Evolutionary conservation across 176 grass and related monocot genomes (phyloP).

Genomic region (Olyra latifolia): DNA sequence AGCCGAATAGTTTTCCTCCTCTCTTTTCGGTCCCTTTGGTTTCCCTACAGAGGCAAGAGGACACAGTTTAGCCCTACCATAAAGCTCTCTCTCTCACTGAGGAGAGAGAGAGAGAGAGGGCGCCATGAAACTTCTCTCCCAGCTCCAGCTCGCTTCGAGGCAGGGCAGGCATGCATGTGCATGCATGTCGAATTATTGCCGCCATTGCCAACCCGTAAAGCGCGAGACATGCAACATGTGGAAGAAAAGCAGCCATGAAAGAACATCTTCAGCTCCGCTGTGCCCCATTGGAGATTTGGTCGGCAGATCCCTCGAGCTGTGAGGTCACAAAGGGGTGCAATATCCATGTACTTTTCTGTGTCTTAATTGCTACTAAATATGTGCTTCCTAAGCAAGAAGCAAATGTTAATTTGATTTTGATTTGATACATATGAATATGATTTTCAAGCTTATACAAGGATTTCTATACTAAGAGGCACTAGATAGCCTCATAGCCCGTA

Average conservation of each 20-base stretch:
- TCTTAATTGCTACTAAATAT: too few species aligned
- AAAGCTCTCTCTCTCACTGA: constrained; percentile 25
- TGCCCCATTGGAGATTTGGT: constrained; percentile 54
- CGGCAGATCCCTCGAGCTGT: constrained; percentile 26
- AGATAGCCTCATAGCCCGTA: too few species aligned
- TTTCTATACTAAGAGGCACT: too few species aligned
- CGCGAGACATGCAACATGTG: constrained; percentile 51
- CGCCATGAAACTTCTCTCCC: constrained; percentile 29
- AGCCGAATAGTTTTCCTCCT: constrained; percentile 20
- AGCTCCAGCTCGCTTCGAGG: not conserved
- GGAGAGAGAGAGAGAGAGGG: not conserved
- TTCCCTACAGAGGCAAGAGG: constrained; percentile 4
- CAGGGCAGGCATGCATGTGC: constrained; percentile 20
- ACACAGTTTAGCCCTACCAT: constrained; percentile 56
- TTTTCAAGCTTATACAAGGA: too few species aligned
- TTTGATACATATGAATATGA: too few species aligned
- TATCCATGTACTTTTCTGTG: too few species aligned
- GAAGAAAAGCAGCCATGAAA: constrained; percentile 54
- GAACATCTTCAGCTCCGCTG: constrained; percentile 44
- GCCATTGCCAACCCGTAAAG: constrained; percentile 68
- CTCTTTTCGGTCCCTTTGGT: not conserved
- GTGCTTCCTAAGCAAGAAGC: too few species aligned
- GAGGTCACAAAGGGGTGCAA: not conserved
- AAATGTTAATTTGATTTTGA: too few species aligned
- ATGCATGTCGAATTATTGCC: constrained; percentile 40